A percentile compares a stretch with the other conserved stretches of the same genome.
These are phyloP conservation scores for Pisolithus thermaeus DNA, from an alignment of 1,284 basidiomycete species.

Conservation along the genomic window DNA sequence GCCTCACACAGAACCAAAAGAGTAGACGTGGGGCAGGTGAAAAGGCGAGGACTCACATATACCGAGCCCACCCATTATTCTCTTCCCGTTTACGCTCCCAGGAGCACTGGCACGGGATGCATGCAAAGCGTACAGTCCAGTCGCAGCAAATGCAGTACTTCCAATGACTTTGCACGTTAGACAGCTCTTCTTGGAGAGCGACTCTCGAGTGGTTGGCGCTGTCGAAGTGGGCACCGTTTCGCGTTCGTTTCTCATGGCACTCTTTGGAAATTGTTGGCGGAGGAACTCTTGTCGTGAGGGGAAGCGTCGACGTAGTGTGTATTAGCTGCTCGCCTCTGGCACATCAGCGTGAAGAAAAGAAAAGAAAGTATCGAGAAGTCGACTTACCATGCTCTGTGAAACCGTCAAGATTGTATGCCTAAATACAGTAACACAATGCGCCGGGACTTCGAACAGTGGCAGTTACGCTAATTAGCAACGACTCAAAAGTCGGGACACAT, in stretches of 20 bases:
- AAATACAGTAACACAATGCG: too few species aligned
- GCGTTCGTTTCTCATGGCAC: neutral
- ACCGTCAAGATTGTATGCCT: too few species aligned
- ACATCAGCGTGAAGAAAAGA: too few species aligned
- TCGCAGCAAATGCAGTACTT: conserved; percentile 40
- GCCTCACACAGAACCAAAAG: too few species aligned
- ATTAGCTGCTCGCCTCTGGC: too few species aligned
- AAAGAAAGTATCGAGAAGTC: too few species aligned
- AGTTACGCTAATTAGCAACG: too few species aligned
- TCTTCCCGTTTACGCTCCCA: conserved; percentile 41
- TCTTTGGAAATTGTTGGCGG: neutral
- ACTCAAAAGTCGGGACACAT: too few species aligned
- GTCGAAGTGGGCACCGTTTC: neutral
- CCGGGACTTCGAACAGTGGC: too few species aligned
- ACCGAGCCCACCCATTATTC: conserved; percentile 42
- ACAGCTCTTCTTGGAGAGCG: conserved; percentile 33
- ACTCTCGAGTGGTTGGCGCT: neutral
- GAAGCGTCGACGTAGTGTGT: too few species aligned
- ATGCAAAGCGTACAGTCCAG: conserved; percentile 46
- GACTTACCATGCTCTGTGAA: too few species aligned
- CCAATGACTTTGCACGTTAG: conserved; percentile 48
- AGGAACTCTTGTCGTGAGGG: neutral
- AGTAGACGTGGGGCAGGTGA: neutral
- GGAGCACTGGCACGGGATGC: conserved; percentile 43
- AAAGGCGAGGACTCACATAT: conserved; percentile 33